A percentile compares a stretch with the other conserved stretches of the same genome.
Conservation (phyloP, 2,329 filamentous ascomycete species). For the Alternaria solani region DNA sequence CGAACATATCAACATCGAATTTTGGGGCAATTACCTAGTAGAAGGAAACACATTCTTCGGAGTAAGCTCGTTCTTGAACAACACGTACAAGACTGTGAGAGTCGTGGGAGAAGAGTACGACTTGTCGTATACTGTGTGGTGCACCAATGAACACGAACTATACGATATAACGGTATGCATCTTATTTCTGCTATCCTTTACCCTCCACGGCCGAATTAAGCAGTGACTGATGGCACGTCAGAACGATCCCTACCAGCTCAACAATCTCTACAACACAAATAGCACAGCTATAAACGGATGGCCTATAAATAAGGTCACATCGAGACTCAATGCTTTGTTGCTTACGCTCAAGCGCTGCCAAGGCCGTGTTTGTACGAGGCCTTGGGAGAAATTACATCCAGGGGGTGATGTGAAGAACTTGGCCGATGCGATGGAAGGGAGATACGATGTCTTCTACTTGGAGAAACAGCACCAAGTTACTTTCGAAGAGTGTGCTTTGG, state of each 20-base stretch:
- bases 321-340: slow-evolving; percentile 63
- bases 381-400: slow-evolving; percentile 67
- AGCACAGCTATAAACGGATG: slow-evolving; percentile 12
- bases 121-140: slow-evolving; percentile 74
- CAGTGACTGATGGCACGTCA: slow-evolving; percentile 2
- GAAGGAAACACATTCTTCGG: slow-evolving; percentile 29
- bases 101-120: slow-evolving; percentile 65
- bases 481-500: slow-evolving; percentile 64
- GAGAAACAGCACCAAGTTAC: slow-evolving; percentile 59
- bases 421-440: slow-evolving; percentile 58
- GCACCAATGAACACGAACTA: slow-evolving; percentile 71
- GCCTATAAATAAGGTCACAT: slow-evolving; percentile 15
- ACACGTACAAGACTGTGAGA: slow-evolving; percentile 69
- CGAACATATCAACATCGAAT: slow-evolving; percentile 54
- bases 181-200: background rate
- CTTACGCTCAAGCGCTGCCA: slow-evolving; percentile 70
- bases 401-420: slow-evolving; percentile 61
- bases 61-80: slow-evolving; percentile 44
- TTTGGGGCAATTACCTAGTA: slow-evolving; percentile 50
- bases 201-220: background rate
- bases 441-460: slow-evolving; percentile 64
- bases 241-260: slow-evolving; percentile 44
- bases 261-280: slow-evolving; percentile 43
- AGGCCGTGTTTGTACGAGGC: slow-evolving; percentile 61
- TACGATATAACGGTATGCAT: slow-evolving; percentile 66